phyloP scores from a whole-genome alignment of 176 grass and related monocot species.

The Hordeum vulgare region DNA sequence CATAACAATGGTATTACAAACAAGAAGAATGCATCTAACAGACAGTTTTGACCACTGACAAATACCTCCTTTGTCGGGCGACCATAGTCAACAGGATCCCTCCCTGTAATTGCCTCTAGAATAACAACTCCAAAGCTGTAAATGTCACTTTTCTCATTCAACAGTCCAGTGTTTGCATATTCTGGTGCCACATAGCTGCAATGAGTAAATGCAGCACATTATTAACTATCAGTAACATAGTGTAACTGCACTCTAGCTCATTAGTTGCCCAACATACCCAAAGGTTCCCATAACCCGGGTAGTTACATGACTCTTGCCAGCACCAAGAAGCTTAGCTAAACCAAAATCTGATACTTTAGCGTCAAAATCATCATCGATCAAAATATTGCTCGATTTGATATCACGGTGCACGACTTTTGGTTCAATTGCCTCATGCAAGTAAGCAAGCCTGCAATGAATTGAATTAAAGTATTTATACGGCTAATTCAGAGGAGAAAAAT shows the following conservation, averaged over 20 bases:
- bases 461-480: not conserved
- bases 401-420: conserved; percentile 88
- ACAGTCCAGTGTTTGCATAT: conserved; percentile 82
- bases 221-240: conserved; percentile 8
- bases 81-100: conserved; percentile 81
- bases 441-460: conserved; percentile 57
- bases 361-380: conserved; percentile 82
- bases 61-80: conserved; percentile 71
- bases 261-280: conserved; percentile 48
- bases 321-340: conserved; percentile 78
- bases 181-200: conserved; percentile 81
- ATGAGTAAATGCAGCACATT: conserved; percentile 10
- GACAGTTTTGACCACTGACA: conserved; percentile 3
- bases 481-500: not conserved
- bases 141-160: conserved; percentile 88
- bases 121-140: conserved; percentile 90
- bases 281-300: conserved; percentile 94
- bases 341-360: conserved; percentile 90
- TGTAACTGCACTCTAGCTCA: not conserved
- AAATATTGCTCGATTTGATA: conserved; percentile 88
- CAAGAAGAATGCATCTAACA: conserved; percentile 6
- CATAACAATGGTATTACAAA: not conserved
- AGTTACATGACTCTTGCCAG: conserved; percentile 87
- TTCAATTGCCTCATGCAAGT: conserved; percentile 88
- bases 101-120: conserved; percentile 77